These are phyloP conservation scores for Daldinia sp. DNA, from an alignment of 2,329 filamentous ascomycete genomes.

Conservation along the genomic window DNA sequence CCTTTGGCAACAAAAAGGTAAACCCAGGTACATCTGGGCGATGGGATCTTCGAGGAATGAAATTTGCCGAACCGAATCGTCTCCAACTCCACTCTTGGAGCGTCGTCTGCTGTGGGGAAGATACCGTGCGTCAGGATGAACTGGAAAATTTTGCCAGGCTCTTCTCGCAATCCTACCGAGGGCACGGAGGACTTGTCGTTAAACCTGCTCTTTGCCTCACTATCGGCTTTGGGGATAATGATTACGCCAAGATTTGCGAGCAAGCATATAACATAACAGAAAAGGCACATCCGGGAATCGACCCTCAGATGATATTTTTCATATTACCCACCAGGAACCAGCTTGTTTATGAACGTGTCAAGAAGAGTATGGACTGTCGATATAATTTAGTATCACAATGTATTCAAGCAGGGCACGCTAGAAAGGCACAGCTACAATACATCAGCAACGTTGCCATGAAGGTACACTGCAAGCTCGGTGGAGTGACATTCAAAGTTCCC, in stretches of 20 bases:
- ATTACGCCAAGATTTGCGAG: slow-evolving; percentile 62
- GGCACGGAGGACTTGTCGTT: slow-evolving; percentile 58
- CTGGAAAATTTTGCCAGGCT: slow-evolving; percentile 62
- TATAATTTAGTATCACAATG: slow-evolving; percentile 87
- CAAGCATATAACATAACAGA: slow-evolving; percentile 62
- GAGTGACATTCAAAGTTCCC: slow-evolving; percentile 67
- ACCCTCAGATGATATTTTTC: slow-evolving; percentile 80
- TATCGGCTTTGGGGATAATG: slow-evolving; percentile 50
- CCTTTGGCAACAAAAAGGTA: slow-evolving; percentile 66
- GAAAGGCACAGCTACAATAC: slow-evolving; percentile 79
- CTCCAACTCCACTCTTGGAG: slow-evolving; percentile 76
- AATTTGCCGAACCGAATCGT: slow-evolving; percentile 74
- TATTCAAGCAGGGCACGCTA: slow-evolving; percentile 74
- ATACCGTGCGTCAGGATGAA: slow-evolving; percentile 59
- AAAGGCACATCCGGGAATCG: slow-evolving; percentile 58
- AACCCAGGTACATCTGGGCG: slow-evolving; percentile 75
- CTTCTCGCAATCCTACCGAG: slow-evolving; percentile 57
- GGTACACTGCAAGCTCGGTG: slow-evolving; percentile 94
- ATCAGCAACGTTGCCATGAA: slow-evolving; percentile 96
- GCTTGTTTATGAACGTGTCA: slow-evolving; percentile 81
- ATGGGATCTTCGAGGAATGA: slow-evolving; percentile 87
- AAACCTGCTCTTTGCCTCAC: slow-evolving; percentile 49
- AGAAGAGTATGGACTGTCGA: slow-evolving; percentile 87
- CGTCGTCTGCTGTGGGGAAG: slow-evolving; percentile 68
- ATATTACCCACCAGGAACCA: slow-evolving; percentile 76